phyloP scores from a whole-genome alignment of 2,329 filamentous ascomycete species.

The Nigrograna mackinnonii region DNA sequence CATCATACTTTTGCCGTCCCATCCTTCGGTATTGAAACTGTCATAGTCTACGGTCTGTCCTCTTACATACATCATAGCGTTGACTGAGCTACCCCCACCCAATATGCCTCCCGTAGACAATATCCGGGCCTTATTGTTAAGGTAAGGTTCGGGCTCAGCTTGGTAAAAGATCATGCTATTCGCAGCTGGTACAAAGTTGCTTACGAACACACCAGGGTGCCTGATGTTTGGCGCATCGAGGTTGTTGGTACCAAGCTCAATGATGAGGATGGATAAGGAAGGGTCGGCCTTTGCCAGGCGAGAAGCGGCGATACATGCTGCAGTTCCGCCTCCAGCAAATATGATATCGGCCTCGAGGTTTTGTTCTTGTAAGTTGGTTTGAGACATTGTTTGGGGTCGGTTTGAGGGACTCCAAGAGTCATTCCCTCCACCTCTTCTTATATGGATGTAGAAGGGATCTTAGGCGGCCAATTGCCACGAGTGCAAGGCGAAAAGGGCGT shows the following conservation, averaged over 20 bases:
- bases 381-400: too few species aligned
- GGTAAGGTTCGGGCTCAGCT: constrained; percentile 44
- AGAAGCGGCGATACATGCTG: constrained; percentile 42
- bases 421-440: too few species aligned
- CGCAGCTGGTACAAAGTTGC: constrained; percentile 49
- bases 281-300: constrained; percentile 54
- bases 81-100: constrained; percentile 56
- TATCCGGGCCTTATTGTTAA: constrained; percentile 45
- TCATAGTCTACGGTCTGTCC: constrained; percentile 50
- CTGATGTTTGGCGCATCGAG: constrained; percentile 49
- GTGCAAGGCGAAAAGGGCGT: too few species aligned
- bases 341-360: too few species aligned
- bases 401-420: too few species aligned
- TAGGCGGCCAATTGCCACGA: too few species aligned
- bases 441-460: too few species aligned
- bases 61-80: constrained; percentile 40
- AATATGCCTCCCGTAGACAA: constrained; percentile 51
- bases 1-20: constrained; percentile 51
- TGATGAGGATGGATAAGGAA: constrained; percentile 51
- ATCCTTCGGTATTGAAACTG: constrained; percentile 53
- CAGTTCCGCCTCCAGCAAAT: constrained; percentile 48
- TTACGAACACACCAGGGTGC: constrained; percentile 51
- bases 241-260: constrained; percentile 57
- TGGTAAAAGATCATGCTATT: constrained; percentile 55
- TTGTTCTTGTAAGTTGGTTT: too few species aligned